Evolutionary conservation across 1,284 basidiomycete species (phyloP).

Genomic region (Boletus sp.): DNA sequence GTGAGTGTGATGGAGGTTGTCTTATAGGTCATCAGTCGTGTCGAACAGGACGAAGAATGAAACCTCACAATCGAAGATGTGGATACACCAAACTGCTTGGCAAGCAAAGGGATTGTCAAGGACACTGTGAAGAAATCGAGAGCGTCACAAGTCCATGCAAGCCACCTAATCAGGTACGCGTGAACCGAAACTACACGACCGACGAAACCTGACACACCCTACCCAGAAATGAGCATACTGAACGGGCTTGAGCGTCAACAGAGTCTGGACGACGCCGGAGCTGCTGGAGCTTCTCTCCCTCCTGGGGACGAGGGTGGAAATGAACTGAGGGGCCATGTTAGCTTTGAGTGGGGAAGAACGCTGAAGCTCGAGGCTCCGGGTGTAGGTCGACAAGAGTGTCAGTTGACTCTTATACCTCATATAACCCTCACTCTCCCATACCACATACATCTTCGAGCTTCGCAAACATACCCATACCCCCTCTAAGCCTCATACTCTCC

Average conservation of each 20-base stretch:
- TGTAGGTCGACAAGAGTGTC: neutral
- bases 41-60: neutral
- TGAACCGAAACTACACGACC: neutral
- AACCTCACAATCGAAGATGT: constrained; percentile 57
- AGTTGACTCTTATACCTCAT: too few relatives aligned
- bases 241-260: constrained; percentile 45
- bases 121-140: constrained; percentile 88
- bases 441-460: too few relatives aligned
- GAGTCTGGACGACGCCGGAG: constrained; percentile 43
- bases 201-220: constrained; percentile 48
- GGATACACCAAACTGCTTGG: constrained; percentile 52
- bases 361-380: neutral
- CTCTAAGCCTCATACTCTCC: too few relatives aligned
- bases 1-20: constrained; percentile 91
- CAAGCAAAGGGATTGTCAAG: constrained; percentile 64
- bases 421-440: too few relatives aligned
- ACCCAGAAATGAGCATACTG: constrained; percentile 63
- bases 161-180: constrained; percentile 51
- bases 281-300: constrained; percentile 42
- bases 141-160: constrained; percentile 82
- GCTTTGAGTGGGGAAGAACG: neutral
- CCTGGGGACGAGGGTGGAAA: constrained; percentile 51
- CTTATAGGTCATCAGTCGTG: constrained; percentile 39
- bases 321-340: constrained; percentile 31
- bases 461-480: too few relatives aligned